Percentiles rank a stretch among this genome's conserved stretches.
phyloP scores from a whole-genome alignment of 164 flowering plant genomes.

The Tetracentron sinense region DNA sequence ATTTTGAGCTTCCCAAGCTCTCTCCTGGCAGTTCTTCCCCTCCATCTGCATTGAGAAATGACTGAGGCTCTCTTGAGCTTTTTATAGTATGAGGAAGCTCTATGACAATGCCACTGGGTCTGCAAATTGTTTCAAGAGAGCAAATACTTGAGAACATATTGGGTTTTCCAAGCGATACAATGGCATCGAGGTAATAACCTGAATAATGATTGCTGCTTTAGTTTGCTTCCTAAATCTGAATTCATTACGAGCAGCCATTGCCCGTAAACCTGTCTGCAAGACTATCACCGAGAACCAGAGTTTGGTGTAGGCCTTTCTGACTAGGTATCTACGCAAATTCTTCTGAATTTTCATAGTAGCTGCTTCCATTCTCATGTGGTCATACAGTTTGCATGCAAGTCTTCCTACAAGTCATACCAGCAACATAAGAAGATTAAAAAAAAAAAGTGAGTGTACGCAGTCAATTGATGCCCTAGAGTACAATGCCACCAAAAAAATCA shows the following conservation, averaged over 20 bases:
- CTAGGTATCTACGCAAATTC: constrained; percentile 34
- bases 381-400: constrained; percentile 51
- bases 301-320: constrained; percentile 37
- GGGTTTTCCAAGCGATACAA: neutral
- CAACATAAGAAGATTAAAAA: no score
- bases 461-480: no score
- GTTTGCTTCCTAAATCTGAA: constrained; percentile 47
- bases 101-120: constrained; percentile 65
- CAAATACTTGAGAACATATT: neutral
- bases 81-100: constrained; percentile 41
- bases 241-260: constrained; percentile 64
- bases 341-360: constrained; percentile 63
- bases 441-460: neutral
- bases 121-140: constrained; percentile 17
- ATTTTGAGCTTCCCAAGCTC: constrained; percentile 67
- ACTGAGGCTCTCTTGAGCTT: constrained; percentile 51
- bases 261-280: constrained; percentile 58
- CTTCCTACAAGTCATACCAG: constrained; percentile 34
- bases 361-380: constrained; percentile 40
- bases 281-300: constrained; percentile 44
- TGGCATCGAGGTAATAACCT: constrained; percentile 31
- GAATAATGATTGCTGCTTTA: constrained; percentile 53
- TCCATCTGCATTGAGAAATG: constrained; percentile 46
- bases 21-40: constrained; percentile 44
- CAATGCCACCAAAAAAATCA: no score